Percentiles rank a stretch among this genome's conserved stretches.
Evolutionary conservation across 352 stramenopile genomes (phyloP).

Genomic region (Pythium vanterpoolii): DNA sequence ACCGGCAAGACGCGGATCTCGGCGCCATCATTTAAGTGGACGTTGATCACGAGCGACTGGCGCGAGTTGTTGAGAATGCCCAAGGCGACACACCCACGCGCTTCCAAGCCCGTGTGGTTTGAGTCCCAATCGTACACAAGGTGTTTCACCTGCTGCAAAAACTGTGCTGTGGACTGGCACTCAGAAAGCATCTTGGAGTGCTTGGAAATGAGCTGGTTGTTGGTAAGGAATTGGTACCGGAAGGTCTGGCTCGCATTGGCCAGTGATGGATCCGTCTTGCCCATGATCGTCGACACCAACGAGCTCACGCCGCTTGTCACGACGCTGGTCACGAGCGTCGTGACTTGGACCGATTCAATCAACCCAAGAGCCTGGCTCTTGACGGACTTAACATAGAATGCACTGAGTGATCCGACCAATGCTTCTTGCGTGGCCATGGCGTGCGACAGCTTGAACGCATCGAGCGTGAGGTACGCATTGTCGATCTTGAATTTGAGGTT

Average conservation of each 20-base stretch:
- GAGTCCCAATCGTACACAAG: slow-evolving; percentile 85
- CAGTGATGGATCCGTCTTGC: slow-evolving; percentile 69
- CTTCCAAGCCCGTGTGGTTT: slow-evolving; percentile 79
- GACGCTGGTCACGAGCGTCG: slow-evolving; percentile 79
- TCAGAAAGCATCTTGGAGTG: slow-evolving; percentile 51
- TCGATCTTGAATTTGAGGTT: slow-evolving; percentile 87
- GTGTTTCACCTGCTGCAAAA: slow-evolving; percentile 63
- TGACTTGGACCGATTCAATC: slow-evolving; percentile 85
- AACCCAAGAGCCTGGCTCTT: slow-evolving; percentile 80
- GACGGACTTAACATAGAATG: slow-evolving; percentile 79
- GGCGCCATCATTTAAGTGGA: slow-evolving; percentile 68
- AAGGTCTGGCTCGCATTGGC: slow-evolving; percentile 40
- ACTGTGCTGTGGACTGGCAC: slow-evolving; percentile 47
- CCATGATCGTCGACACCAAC: slow-evolving; percentile 74
- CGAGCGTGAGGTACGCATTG: slow-evolving; percentile 74
- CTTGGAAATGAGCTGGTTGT: slow-evolving; percentile 69
- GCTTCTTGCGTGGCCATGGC: slow-evolving; percentile 75
- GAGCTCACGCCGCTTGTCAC: slow-evolving; percentile 75
- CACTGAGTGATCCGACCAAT: slow-evolving; percentile 52
- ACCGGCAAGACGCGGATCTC: slow-evolving; percentile 65
- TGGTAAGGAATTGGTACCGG: slow-evolving; percentile 68
- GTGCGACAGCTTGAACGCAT: slow-evolving; percentile 59
- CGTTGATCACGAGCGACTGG: slow-evolving; percentile 67
- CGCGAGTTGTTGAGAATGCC: slow-evolving; percentile 79
- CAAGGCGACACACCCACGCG: slow-evolving; percentile 69